Base-by-base conservation (phyloP, 192 early-diverging fungal genomes). In the Coemansia sp. region DNA sequence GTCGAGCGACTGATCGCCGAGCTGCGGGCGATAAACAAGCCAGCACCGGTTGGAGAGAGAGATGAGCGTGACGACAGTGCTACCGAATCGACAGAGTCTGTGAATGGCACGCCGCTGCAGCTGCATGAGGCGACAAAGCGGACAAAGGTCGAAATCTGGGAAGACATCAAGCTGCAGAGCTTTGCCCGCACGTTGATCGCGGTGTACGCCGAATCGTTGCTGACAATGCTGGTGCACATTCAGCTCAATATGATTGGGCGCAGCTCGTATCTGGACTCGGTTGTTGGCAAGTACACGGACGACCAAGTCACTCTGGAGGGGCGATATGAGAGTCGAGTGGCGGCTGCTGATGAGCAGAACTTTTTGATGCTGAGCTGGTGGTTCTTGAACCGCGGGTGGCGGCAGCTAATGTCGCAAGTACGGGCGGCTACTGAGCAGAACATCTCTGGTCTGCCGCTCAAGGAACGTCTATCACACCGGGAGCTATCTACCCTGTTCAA, bases 301-400 rank as follows among this genome's bases (percentile, higher is more conserved):
- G 66, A 58, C 9, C 52, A 65, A 5, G 44, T 63, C 1, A 56
- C 55, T 36, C 56, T 71, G 10, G 80, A 74, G 51, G 70, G 69
- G 10, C 70, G 55, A 6, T 62, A 63, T 53, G 50, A 40, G 49
- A 68, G 63, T 26, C 73, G 51, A 28, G 61, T 82, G 38, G 58
- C 71, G 24, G 2, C 56, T 20, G 57, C 63, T 3, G 77, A 85
- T 8, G 93, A 97, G 71, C 84, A 90, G 63, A 85, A 88, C 76
- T 99, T 91, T 71, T 64, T 99, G 70, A 92, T 89, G 55, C 88
- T 92, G 66, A 91, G 84, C 64, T 96, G 93, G 92, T 97, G 90
- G 86, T 76, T 98, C 24, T 65, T 98, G 57, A 89, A 97, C 64
- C 83, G 85, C 56, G 95, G 95, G 0, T 95, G 93, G 90, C 88